Conservation (phyloP, 345 rosid genomes). For the Salix koriyanagi region DNA sequence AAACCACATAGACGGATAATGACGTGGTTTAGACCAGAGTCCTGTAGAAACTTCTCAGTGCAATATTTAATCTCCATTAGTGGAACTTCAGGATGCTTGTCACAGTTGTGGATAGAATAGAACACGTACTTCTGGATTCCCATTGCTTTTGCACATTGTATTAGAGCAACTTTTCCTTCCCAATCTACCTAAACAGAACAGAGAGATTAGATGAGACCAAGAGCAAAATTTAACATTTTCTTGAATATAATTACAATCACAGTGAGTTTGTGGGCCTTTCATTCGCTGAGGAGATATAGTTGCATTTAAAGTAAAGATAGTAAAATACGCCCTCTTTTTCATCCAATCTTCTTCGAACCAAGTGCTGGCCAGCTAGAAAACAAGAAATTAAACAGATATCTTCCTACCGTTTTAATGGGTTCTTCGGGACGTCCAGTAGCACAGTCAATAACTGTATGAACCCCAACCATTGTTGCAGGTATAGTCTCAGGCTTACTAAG, state of each 20-base stretch:
- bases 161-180: constrained; percentile 98
- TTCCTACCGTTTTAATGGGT: constrained; percentile 74
- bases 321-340: no score
- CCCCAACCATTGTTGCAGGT: constrained; percentile 90
- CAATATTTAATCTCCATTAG: constrained; percentile 95
- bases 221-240: neutral
- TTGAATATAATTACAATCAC: no score
- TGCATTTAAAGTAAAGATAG: no score
- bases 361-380: neutral
- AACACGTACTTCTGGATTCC: constrained; percentile 89
- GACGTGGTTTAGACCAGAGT: constrained; percentile 65
- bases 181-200: constrained; percentile 91
- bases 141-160: constrained; percentile 98
- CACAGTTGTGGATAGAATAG: constrained; percentile 94
- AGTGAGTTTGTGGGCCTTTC: neutral
- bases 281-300: neutral
- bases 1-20: constrained; percentile 80
- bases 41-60: constrained; percentile 80
- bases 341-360: neutral
- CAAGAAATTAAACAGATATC: neutral
- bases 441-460: constrained; percentile 87
- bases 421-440: constrained; percentile 99
- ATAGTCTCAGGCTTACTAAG: constrained; percentile 89
- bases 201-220: constrained; percentile 8
- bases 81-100: constrained; percentile 97